These are phyloP conservation scores for Trichoderma sp. DNA, from an alignment of 2,329 filamentous ascomycete genomes.

Conservation along the genomic window DNA sequence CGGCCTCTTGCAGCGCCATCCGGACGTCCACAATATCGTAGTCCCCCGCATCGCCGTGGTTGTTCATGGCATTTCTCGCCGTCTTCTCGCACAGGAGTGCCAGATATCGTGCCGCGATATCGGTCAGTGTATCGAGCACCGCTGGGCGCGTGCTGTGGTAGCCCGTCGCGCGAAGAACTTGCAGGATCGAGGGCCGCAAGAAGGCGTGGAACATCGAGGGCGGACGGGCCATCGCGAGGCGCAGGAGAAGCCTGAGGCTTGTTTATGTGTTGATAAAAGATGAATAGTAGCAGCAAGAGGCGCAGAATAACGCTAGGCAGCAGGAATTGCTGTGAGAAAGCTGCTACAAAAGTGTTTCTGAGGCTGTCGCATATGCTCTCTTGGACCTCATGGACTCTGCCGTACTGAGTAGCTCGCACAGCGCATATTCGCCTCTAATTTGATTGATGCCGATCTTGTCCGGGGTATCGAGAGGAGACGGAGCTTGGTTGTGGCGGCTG, in stretches of 20 bases:
- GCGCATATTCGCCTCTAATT: constrained; percentile 34
- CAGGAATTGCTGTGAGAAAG: constrained; percentile 22
- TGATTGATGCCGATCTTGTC: neutral
- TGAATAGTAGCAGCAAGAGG: neutral
- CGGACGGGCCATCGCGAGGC: constrained; percentile 46
- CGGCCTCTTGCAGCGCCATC: constrained; percentile 80
- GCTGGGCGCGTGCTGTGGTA: constrained; percentile 81
- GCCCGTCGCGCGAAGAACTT: constrained; percentile 87
- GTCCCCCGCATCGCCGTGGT: constrained; percentile 58
- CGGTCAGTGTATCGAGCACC: constrained; percentile 84
- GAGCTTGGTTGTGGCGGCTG: neutral
- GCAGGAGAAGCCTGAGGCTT: neutral
- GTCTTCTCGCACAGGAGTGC: constrained; percentile 72
- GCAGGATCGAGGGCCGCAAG: constrained; percentile 81
- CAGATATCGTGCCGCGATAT: constrained; percentile 82
- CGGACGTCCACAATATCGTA: constrained; percentile 71
- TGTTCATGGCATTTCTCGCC: constrained; percentile 69
- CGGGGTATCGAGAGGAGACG: neutral
- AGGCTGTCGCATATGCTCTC: constrained; percentile 32
- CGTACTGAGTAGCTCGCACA: constrained; percentile 29
- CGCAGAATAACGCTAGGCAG: neutral
- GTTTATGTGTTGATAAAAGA: neutral
- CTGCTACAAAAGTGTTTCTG: constrained; percentile 27
- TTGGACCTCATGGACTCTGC: constrained; percentile 37
- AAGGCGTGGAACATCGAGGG: constrained; percentile 68